A percentile compares a stretch with the other conserved stretches of the same genome.
Conservation (phyloP, 164 flowering plant species). For the Houttuynia cordata region DNA sequence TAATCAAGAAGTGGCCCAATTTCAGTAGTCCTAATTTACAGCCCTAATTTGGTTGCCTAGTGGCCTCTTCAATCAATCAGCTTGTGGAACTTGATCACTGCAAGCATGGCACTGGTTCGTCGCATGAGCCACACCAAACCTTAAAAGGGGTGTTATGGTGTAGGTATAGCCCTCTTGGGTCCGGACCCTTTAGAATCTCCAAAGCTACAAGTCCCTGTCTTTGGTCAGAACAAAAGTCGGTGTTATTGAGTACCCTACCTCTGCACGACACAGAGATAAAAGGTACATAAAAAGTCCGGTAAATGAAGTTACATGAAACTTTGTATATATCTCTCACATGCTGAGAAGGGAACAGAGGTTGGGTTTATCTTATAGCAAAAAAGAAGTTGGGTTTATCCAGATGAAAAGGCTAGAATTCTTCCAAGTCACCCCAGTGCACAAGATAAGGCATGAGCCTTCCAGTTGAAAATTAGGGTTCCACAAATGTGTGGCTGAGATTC, state of each 20-base stretch:
- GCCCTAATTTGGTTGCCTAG: neutral
- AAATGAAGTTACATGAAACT: no score
- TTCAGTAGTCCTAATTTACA: neutral
- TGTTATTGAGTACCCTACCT: no score
- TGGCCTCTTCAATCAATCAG: neutral
- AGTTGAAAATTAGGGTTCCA: neutral
- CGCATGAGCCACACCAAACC: neutral
- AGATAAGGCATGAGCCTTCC: slow-evolving; percentile 1
- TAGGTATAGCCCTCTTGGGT: no score
- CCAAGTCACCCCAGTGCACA: neutral
- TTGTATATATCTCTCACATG: no score
- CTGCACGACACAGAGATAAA: no score
- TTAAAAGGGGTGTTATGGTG: no score
- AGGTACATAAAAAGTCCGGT: no score
- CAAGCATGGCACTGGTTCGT: neutral
- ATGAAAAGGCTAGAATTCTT: neutral
- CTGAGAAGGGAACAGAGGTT: no score
- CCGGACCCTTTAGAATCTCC: no score
- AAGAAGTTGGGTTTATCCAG: neutral
- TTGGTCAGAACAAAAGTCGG: no score
- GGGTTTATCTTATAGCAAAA: no score
- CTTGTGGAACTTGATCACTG: neutral
- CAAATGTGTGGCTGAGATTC: neutral
- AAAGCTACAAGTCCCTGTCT: no score
- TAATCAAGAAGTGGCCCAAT: neutral